phyloP scores from a whole-genome alignment of 371 early-diverging fungal genomes.

The Mucor lusitanicus region DNA sequence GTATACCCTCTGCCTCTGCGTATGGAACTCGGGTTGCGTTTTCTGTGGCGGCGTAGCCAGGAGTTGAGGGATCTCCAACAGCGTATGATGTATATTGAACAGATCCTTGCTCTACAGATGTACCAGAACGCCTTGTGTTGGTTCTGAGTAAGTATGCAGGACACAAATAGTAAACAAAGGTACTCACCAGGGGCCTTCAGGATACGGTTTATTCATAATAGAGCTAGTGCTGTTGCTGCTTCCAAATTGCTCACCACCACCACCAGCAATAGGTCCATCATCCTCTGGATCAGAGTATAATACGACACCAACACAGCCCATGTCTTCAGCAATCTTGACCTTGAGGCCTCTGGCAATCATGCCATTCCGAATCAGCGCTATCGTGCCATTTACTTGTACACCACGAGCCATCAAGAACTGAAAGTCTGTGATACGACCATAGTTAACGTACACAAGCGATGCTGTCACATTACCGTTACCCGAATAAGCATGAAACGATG shows the following conservation, averaged over 20 bases:
- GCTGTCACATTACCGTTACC: conserved; percentile 64
- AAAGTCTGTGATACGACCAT: conserved; percentile 64
- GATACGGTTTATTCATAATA: neutral
- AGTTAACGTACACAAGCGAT: conserved; percentile 68
- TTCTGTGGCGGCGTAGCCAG: conserved; percentile 56
- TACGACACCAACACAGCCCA: conserved; percentile 59
- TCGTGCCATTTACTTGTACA: conserved; percentile 51
- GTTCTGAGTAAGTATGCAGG: neutral
- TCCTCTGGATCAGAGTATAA: conserved; percentile 64
- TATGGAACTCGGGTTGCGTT: conserved; percentile 45
- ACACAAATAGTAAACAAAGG: neutral
- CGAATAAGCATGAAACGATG: conserved; percentile 66
- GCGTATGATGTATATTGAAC: conserved; percentile 48
- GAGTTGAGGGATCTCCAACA: conserved; percentile 71
- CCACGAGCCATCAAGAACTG: conserved; percentile 37
- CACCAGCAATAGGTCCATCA: neutral
- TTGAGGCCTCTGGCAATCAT: conserved; percentile 61
- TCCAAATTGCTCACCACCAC: neutral
- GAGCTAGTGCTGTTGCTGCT: neutral
- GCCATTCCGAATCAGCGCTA: conserved; percentile 67
- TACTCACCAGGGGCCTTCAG: conserved; percentile 14
- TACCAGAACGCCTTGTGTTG: neutral
- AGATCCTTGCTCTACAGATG: conserved; percentile 53
- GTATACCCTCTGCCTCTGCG: conserved; percentile 37
- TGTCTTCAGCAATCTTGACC: conserved; percentile 60